A percentile compares a stretch with the other conserved stretches of the same genome.
Evolutionary conservation across 2,329 filamentous ascomycete genomes (phyloP).

Genomic region (Phyllosticta citrichinensis): DNA sequence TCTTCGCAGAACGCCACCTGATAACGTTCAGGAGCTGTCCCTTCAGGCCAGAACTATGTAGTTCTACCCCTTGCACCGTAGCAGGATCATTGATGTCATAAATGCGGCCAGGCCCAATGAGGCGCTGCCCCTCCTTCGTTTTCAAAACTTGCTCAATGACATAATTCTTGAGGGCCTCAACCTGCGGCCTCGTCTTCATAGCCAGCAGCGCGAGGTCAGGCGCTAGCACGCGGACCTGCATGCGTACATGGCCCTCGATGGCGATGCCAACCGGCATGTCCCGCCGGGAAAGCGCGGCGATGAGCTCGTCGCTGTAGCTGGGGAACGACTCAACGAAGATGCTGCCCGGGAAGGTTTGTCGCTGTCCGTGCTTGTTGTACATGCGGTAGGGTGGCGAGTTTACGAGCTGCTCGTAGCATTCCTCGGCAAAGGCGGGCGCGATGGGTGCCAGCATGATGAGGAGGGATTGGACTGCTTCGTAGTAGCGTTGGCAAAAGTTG

Average conservation of each 20-base stretch:
- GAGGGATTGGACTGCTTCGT: constrained; percentile 35
- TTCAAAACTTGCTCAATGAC: background rate
- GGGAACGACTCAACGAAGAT: constrained; percentile 51
- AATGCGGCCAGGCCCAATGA: background rate
- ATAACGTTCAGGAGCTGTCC: too few relatives aligned
- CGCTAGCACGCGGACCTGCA: constrained; percentile 19
- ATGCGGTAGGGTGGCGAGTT: constrained; percentile 16
- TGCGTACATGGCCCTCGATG: constrained; percentile 68
- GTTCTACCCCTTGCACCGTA: too few relatives aligned
- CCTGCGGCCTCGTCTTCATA: background rate
- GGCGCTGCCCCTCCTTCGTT: background rate
- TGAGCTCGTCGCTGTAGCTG: constrained; percentile 36
- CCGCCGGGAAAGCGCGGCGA: constrained; percentile 41
- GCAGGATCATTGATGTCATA: background rate
- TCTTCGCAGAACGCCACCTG: too few relatives aligned
- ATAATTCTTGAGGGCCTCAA: background rate
- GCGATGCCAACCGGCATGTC: constrained; percentile 57
- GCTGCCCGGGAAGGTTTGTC: constrained; percentile 12
- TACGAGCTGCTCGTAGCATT: constrained; percentile 59
- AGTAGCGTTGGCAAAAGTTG: constrained; percentile 33
- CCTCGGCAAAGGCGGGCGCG: constrained; percentile 69
- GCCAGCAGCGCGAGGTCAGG: background rate
- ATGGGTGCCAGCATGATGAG: constrained; percentile 69
- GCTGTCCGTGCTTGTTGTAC: constrained; percentile 12
- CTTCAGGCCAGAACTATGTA: too few relatives aligned